These are phyloP conservation scores for Nymphaea thermarum DNA, from an alignment of 164 flowering plant species.

Conservation along the genomic window DNA sequence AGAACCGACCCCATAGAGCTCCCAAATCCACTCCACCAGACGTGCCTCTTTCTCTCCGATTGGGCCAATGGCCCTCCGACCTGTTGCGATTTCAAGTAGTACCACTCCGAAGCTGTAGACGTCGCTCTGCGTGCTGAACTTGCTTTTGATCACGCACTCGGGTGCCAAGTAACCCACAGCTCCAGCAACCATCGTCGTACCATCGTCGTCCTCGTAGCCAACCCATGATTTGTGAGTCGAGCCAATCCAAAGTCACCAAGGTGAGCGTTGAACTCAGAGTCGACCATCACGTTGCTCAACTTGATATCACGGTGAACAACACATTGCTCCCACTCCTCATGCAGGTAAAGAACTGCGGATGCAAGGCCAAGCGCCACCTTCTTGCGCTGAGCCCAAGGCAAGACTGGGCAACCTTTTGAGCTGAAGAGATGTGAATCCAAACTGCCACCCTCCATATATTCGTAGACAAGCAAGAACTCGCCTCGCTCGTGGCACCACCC, in stretches of 20 bases:
- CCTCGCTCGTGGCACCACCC: constrained; percentile 49
- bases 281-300: constrained; percentile 41
- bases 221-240: constrained; percentile 29
- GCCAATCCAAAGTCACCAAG: constrained; percentile 49
- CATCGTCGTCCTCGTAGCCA: constrained; percentile 29
- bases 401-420: constrained; percentile 3
- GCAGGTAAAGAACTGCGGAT: constrained; percentile 33
- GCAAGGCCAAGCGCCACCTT: constrained; percentile 35
- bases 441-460: constrained; percentile 41
- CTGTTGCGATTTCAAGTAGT: constrained; percentile 33
- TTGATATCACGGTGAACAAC: constrained; percentile 46
- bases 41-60: constrained; percentile 11
- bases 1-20: constrained; percentile 22
- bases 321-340: constrained; percentile 49
- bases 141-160: constrained; percentile 29
- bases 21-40: constrained; percentile 40
- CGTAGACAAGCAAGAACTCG: constrained; percentile 39
- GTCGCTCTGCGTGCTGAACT: constrained; percentile 39
- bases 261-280: constrained; percentile 35
- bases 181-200: too few relatives aligned
- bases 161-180: constrained; percentile 48
- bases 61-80: constrained; percentile 21
- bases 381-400: constrained; percentile 24
- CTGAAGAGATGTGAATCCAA: constrained; percentile 34
- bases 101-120: constrained; percentile 43